phyloP scores from a whole-genome alignment of 2,329 filamentous ascomycete species.

The Nannizziopsis barbatae region DNA sequence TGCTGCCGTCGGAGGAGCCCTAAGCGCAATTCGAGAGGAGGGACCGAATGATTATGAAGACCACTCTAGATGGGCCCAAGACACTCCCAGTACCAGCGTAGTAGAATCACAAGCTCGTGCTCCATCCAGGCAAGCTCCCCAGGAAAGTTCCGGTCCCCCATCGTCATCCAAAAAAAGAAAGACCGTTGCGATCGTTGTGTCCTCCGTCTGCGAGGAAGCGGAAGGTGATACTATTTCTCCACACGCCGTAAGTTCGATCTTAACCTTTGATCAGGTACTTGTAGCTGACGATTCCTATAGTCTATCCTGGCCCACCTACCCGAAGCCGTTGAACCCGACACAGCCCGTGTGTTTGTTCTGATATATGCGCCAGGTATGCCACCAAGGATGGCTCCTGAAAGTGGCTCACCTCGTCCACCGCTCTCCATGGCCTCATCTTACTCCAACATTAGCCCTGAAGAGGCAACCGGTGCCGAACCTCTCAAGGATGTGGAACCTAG shows the following conservation, averaged over 20 bases:
- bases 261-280: not conserved
- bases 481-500: slow-evolving; percentile 39
- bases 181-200: slow-evolving; percentile 80
- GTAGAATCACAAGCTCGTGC: slow-evolving; percentile 17
- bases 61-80: slow-evolving; percentile 90
- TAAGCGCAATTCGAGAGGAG: slow-evolving; percentile 75
- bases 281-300: slow-evolving; percentile 34
- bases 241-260: slow-evolving; percentile 58
- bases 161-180: slow-evolving; percentile 44
- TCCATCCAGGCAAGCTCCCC: slow-evolving; percentile 13
- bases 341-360: slow-evolving; percentile 69
- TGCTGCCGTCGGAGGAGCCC: slow-evolving; percentile 67
- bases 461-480: slow-evolving; percentile 40
- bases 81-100: slow-evolving; percentile 25
- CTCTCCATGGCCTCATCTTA: slow-evolving; percentile 68
- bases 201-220: slow-evolving; percentile 55
- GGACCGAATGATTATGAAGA: slow-evolving; percentile 70
- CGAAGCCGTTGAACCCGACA: slow-evolving; percentile 59
- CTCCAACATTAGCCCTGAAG: slow-evolving; percentile 68
- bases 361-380: slow-evolving; percentile 78
- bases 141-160: slow-evolving; percentile 20
- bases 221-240: slow-evolving; percentile 51
- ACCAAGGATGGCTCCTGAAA: slow-evolving; percentile 37
- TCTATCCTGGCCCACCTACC: slow-evolving; percentile 84
- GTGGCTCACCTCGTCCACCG: slow-evolving; percentile 43